Percentiles rank a stretch among this genome's conserved stretches.
Conservation (phyloP, 2,329 filamentous ascomycete species). For the Orbilia blumenaviensis region DNA sequence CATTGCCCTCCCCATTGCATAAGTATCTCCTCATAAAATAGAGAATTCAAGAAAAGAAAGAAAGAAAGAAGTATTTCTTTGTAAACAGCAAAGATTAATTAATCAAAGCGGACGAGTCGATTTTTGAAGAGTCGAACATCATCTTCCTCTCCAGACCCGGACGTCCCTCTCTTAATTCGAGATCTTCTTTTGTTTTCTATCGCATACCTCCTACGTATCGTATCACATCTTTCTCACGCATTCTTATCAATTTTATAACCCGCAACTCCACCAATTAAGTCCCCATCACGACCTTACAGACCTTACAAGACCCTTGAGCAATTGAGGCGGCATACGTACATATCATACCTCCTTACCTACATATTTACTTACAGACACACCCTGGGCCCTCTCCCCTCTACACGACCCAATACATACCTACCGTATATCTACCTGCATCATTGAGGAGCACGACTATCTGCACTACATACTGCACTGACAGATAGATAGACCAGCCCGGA, state of each 20-base stretch:
- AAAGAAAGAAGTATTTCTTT: neutral
- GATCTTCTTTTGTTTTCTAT: neutral
- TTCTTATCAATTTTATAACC: neutral
- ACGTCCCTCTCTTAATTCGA: neutral
- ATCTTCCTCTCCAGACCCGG: slow-evolving; percentile 38
- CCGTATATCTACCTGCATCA: neutral
- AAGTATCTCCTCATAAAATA: too few relatives aligned
- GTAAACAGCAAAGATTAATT: neutral
- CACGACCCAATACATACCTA: slow-evolving; percentile 22
- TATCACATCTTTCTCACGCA: neutral
- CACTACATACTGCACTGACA: too few relatives aligned
- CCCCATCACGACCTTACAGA: neutral
- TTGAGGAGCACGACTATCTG: neutral
- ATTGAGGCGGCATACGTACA: slow-evolving; percentile 2
- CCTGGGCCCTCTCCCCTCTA: neutral
- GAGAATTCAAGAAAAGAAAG: neutral
- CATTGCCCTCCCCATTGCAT: neutral
- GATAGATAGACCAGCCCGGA: too few relatives aligned
- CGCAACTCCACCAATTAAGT: neutral
- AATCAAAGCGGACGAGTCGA: neutral
- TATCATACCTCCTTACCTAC: neutral
- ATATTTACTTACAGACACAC: neutral
- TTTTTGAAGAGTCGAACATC: slow-evolving; percentile 49
- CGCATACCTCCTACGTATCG: neutral
- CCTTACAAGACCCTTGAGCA: too few relatives aligned